These are phyloP conservation scores for Oryza meyeriana DNA, from an alignment of 176 grass and related monocot genomes.

Conservation along the genomic window DNA sequence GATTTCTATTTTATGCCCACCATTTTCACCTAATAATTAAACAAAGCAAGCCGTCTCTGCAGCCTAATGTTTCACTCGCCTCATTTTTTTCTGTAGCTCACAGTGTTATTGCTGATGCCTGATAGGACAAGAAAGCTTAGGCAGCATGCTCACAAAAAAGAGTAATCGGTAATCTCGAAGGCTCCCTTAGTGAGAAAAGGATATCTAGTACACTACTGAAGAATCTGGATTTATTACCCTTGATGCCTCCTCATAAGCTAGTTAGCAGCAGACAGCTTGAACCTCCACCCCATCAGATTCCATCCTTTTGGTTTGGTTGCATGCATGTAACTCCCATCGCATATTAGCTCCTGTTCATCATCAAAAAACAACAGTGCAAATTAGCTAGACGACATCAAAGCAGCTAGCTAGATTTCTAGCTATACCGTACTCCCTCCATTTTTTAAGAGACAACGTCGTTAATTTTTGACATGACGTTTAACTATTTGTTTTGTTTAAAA, in stretches of 20 bases:
- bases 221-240: background rate
- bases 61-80: background rate
- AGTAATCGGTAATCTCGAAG: too few relatives aligned
- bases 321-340: background rate
- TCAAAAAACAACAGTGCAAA: background rate
- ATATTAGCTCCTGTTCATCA: background rate
- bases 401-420: slow-evolving; percentile 8
- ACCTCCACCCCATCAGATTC: background rate
- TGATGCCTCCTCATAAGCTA: background rate
- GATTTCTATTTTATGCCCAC: background rate
- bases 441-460: too few relatives aligned
- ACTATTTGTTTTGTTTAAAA: too few relatives aligned
- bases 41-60: background rate
- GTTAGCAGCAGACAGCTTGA: background rate
- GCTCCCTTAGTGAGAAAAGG: slow-evolving; percentile 30
- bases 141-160: too few relatives aligned
- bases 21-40: background rate
- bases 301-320: background rate
- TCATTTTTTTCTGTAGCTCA: background rate
- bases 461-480: too few relatives aligned
- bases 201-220: background rate
- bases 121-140: background rate
- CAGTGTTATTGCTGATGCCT: background rate
- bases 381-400: background rate
- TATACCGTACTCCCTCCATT: too few relatives aligned